phyloP scores from a whole-genome alignment of 352 stramenopile genomes.

The Phytopythium vexans region DNA sequence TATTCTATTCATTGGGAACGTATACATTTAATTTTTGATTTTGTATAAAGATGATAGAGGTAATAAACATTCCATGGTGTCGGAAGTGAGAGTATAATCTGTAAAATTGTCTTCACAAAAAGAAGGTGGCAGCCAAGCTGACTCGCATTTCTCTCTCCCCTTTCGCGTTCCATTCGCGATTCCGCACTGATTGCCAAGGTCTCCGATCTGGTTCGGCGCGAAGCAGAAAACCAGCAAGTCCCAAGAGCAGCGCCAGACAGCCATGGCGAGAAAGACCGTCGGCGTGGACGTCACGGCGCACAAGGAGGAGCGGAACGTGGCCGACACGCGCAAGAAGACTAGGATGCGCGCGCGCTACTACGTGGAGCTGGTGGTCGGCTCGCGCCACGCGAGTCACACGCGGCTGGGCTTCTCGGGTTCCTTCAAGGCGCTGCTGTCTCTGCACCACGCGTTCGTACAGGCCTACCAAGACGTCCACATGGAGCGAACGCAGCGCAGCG shows the following conservation, averaged over 20 bases:
- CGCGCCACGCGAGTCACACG: slow-evolving; percentile 44
- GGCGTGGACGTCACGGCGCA: slow-evolving; percentile 62
- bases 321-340: slow-evolving; percentile 37
- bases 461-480: slow-evolving; percentile 38
- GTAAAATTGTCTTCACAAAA: too few species aligned
- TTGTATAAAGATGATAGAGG: too few species aligned
- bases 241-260: slow-evolving; percentile 6
- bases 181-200: background rate
- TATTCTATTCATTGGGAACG: too few species aligned
- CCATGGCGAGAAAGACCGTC: slow-evolving; percentile 23
- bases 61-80: too few species aligned
- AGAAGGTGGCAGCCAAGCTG: background rate
- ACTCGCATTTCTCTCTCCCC: background rate
- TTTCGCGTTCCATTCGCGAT: background rate
- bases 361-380: slow-evolving; percentile 61
- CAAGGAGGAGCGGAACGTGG: slow-evolving; percentile 57
- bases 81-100: too few species aligned
- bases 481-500: slow-evolving; percentile 3
- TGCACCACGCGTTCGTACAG: slow-evolving; percentile 44
- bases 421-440: slow-evolving; percentile 52
- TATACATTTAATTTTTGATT: too few species aligned
- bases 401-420: slow-evolving; percentile 60
- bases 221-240: background rate
- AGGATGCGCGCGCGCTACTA: slow-evolving; percentile 67
- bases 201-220: too few species aligned